Evolutionary conservation across 345 rosid genomes (phyloP).

Genomic region (Salix arbutifolia): DNA sequence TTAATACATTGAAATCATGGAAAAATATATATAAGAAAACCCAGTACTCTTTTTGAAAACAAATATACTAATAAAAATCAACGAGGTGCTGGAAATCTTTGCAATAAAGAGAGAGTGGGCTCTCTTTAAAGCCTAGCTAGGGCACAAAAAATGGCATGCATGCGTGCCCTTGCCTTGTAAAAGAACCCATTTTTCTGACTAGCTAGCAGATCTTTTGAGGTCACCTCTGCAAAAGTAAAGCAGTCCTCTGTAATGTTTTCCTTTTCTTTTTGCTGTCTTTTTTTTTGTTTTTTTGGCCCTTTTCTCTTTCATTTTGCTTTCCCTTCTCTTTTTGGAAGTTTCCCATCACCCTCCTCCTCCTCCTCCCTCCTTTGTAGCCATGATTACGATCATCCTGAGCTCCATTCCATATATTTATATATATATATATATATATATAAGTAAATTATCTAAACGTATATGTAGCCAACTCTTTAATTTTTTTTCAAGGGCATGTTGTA

Average conservation of each 20-base stretch:
- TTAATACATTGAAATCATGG: too few species aligned
- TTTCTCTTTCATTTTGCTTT: constrained; percentile 11
- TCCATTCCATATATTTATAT: not conserved
- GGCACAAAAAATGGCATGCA: constrained; percentile 26
- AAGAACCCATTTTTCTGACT: constrained; percentile 17
- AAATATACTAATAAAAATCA: too few species aligned
- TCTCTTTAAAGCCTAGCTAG: not conserved
- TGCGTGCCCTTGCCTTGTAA: constrained; percentile 24
- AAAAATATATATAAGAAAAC: too few species aligned
- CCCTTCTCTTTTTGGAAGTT: constrained; percentile 39
- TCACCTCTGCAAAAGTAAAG: constrained; percentile 10
- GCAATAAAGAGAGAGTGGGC: not conserved
- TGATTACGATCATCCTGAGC: not conserved
- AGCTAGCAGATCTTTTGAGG: constrained; percentile 14
- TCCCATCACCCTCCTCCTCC: constrained; percentile 26
- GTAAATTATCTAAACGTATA: too few species aligned
- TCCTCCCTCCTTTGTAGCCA: not conserved
- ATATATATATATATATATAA: too few species aligned
- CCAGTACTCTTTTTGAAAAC: too few species aligned
- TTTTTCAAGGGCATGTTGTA: too few species aligned
- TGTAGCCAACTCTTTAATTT: too few species aligned
- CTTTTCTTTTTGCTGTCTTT: constrained; percentile 1
- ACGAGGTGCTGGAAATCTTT: too few species aligned
- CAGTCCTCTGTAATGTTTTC: not conserved
- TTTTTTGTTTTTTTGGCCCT: constrained; percentile 8